Conservation (phyloP, 2,329 filamentous ascomycete species). For the Didymella sp. region DNA sequence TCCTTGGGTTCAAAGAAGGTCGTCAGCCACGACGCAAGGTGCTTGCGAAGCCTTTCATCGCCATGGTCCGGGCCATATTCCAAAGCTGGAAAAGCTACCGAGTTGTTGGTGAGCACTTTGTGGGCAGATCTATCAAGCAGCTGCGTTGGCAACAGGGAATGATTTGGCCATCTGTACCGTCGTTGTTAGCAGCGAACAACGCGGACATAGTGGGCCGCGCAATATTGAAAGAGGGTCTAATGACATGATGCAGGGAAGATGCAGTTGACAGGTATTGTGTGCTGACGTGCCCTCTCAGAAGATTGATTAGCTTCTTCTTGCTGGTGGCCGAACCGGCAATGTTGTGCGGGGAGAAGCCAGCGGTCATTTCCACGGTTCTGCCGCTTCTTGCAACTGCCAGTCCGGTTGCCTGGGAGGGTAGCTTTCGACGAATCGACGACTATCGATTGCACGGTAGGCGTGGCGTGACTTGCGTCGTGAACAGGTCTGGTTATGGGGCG, state of each 20-base stretch:
- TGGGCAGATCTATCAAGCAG: conserved; percentile 68
- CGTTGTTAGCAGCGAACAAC: conserved; percentile 25
- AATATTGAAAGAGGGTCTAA: conserved; percentile 20
- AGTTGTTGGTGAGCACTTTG: conserved; percentile 66
- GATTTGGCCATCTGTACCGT: conserved; percentile 68
- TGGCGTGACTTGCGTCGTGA: conserved; percentile 13
- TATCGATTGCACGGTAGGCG: conserved; percentile 28
- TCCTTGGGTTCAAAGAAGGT: conserved; percentile 62
- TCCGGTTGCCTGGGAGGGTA: conserved; percentile 16
- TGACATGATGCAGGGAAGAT: conserved; percentile 9
- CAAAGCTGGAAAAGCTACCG: conserved; percentile 68
- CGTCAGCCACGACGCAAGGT: conserved; percentile 74
- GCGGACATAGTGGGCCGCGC: conserved; percentile 25
- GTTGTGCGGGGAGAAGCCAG: conserved; percentile 37
- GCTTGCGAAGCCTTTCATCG: conserved; percentile 60
- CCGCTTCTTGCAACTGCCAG: conserved; percentile 20
- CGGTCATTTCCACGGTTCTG: conserved; percentile 25
- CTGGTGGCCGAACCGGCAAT: conserved; percentile 38
- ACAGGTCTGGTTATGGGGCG: conserved; percentile 7
- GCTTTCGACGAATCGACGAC: conserved; percentile 2
- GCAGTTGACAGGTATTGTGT: conserved; percentile 12
- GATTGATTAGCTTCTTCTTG: conserved; percentile 46
- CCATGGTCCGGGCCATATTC: conserved; percentile 82
- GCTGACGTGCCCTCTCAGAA: conserved; percentile 45
- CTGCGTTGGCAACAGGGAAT: conserved; percentile 68